phyloP scores from a whole-genome alignment of 192 early-diverging fungal genomes.

The Linnemannia zychae region DNA sequence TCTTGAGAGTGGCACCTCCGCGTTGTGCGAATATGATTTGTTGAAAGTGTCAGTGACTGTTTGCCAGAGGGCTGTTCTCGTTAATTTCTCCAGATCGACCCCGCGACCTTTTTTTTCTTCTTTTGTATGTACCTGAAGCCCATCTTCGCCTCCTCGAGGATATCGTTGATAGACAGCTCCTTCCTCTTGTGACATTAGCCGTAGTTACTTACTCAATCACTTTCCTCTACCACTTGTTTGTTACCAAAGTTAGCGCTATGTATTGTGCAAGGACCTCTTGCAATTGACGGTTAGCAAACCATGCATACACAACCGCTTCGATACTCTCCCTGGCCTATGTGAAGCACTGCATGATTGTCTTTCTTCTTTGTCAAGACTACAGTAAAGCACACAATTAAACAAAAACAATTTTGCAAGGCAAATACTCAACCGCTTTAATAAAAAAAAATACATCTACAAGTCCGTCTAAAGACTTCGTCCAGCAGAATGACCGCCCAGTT shows the following conservation, averaged over 20 bases:
- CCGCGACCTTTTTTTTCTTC: no score
- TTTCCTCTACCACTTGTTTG: no score
- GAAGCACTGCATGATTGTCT: no score
- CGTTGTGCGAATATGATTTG: slow-evolving; percentile 5
- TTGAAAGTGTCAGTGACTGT: neutral
- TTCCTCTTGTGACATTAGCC: no score
- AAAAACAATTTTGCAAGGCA: neutral
- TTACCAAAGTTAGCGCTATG: no score
- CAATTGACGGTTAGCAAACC: neutral
- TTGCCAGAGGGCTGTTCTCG: neutral
- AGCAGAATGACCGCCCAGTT: slow-evolving; percentile 12
- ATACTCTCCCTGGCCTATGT: no score
- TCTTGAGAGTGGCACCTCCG: neutral
- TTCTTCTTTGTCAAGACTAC: no score
- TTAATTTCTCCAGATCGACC: neutral
- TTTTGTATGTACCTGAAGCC: no score
- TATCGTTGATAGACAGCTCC: no score
- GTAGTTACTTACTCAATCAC: no score
- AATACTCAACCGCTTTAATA: neutral
- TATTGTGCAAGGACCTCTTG: neutral
- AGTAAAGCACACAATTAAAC: neutral
- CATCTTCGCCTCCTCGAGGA: no score
- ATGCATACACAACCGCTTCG: no score
- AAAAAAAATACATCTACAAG: neutral
- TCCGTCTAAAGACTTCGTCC: neutral